Evolutionary conservation across 2,329 filamentous ascomycete species (phyloP), one percentile per base, ranked within the genome.

Genomic region (Talaromyces verruculosus): DNA sequence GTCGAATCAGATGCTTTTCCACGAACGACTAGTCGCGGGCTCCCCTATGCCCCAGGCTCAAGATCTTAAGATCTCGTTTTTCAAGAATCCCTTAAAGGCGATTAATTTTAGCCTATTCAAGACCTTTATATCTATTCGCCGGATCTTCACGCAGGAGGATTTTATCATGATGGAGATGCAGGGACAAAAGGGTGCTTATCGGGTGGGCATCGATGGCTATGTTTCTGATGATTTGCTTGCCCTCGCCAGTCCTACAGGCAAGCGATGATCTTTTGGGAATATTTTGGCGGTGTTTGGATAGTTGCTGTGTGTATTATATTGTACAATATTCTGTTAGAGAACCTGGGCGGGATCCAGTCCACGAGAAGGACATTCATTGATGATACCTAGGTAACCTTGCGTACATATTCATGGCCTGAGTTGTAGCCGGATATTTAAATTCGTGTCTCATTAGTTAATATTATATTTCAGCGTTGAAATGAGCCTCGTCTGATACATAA

Each of bases 61-160:
- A 58, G 61, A 68, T 39, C 57, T 65, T n/a, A n/a, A 68, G 47
- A 63, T 69, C 35, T 73, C 71, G n/a, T 73, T 80, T 53, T 72
- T 76, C 59, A 78, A 72, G 65, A 70, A 72, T 5, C 78, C 78
- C 1, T 41, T 74, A 8, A 74, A 73, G 62, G 72, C 67, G 28
- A 63, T 74, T 17, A 80, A 72, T 62, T 70, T 71, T 37, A 41
- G 69, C 7, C 39, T 77, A 1, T 79, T 75, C 70, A 71, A 68
- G 49, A 22, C 74, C 7, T 79, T 80, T 55, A 71, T 72, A 55
- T 75, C 74, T 49, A 67, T 78, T 25, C 75, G 78, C 6, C 76
- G 78, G 51, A 63, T 79, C 13, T 79, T 80, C 65, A 79, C 77
- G 0, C 72, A 76, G 57, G 79, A 81, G 63, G 75, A 79, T 61